Evolutionary conservation across 768 basidiomycete genomes (phyloP).

Genomic region (Botryobasidium botryosum): DNA sequence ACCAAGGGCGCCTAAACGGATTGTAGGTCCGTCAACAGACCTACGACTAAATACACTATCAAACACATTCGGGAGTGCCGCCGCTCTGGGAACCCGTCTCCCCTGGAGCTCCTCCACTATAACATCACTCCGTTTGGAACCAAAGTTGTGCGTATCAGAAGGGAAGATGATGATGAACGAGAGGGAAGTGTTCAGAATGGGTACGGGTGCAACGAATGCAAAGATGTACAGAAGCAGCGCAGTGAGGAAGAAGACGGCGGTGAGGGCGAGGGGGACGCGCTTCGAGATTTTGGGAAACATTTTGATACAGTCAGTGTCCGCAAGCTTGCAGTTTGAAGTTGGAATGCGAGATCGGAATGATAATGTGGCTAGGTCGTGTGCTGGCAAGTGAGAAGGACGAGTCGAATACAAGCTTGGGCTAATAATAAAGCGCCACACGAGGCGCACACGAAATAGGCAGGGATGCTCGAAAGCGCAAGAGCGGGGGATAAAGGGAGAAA

Average conservation of each 20-base stretch:
- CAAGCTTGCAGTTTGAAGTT: too few relatives aligned
- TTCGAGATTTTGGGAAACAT: constrained; percentile 64
- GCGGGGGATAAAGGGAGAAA: too few relatives aligned
- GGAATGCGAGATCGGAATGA: too few relatives aligned
- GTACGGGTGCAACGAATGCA: constrained; percentile 46
- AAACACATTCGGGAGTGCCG: constrained; percentile 14
- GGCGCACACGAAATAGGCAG: too few relatives aligned
- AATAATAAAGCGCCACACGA: too few relatives aligned
- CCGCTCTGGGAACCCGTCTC: constrained; percentile 16
- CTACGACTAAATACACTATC: too few relatives aligned
- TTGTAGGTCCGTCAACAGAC: constrained; percentile 44
- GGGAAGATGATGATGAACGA: constrained; percentile 49
- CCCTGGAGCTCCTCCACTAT: background rate
- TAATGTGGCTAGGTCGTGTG: too few relatives aligned
- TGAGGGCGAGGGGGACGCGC: constrained; percentile 46
- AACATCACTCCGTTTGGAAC: too few relatives aligned
- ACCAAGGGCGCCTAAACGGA: constrained; percentile 54
- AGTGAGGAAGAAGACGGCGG: constrained; percentile 47
- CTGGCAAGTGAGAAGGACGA: too few relatives aligned
- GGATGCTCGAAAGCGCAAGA: too few relatives aligned
- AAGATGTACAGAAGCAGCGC: constrained; percentile 49
- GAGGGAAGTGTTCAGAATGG: constrained; percentile 43
- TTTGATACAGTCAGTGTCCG: too few relatives aligned
- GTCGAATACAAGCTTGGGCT: too few relatives aligned
- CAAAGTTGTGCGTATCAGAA: constrained; percentile 23